Conservation (phyloP, 2,329 filamentous ascomycete genomes). For the Diaporthe citrichinensis region DNA sequence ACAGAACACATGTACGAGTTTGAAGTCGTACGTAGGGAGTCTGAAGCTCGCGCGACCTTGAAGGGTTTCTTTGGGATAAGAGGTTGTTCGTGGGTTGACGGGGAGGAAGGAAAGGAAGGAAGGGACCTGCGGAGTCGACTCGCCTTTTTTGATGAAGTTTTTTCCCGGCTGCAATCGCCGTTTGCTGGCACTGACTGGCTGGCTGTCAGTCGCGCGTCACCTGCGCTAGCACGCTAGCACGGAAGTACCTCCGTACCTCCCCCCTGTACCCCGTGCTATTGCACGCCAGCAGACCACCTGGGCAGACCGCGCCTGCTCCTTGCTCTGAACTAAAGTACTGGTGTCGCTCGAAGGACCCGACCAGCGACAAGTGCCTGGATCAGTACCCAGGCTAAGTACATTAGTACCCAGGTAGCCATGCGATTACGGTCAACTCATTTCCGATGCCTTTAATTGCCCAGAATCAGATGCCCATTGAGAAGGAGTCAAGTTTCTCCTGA, state of each 20-base stretch:
- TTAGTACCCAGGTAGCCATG: neutral
- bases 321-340: neutral
- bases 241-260: conserved; percentile 28
- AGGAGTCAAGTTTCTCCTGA: neutral
- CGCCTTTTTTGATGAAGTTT: conserved; percentile 40
- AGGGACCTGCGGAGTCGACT: conserved; percentile 28
- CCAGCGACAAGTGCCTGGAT: neutral
- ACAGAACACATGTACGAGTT: conserved; percentile 71
- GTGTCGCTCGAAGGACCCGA: neutral
- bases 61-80: conserved; percentile 61
- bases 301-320: conserved; percentile 5
- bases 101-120: conserved; percentile 53
- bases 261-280: neutral
- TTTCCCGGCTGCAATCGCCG: conserved; percentile 30
- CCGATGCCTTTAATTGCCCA: neutral
- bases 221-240: conserved; percentile 31
- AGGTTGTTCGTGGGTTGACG: conserved; percentile 58
- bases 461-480: neutral
- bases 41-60: conserved; percentile 61
- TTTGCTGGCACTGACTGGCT: conserved; percentile 36
- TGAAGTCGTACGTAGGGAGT: conserved; percentile 62
- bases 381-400: neutral
- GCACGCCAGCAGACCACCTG: too few species aligned
- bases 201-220: conserved; percentile 32
- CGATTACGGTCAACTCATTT: neutral